Evolutionary conservation across 2,329 filamentous ascomycete species (phyloP).

Genomic region (Colletotrichum spinosum): DNA sequence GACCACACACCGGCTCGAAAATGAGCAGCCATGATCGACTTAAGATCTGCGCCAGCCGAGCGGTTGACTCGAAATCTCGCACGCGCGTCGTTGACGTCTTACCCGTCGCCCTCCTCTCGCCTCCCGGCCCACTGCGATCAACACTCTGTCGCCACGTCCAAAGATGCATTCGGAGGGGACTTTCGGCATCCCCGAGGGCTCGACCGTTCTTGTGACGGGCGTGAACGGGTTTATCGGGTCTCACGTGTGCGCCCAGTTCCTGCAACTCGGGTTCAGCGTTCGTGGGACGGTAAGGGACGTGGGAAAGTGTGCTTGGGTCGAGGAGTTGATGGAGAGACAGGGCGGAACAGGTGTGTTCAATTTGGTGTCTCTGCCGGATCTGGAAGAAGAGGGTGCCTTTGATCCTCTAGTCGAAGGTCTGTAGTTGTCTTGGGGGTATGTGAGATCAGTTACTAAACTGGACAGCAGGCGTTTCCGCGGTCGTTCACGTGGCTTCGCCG

Average conservation of each 20-base stretch:
- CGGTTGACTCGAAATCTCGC: neutral
- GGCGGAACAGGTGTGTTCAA: slow-evolving; percentile 48
- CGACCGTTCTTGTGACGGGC: slow-evolving; percentile 52
- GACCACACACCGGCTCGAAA: neutral
- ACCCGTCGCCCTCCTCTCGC: neutral
- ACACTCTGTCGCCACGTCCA: neutral
- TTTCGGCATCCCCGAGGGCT: slow-evolving; percentile 24
- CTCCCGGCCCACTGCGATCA: neutral
- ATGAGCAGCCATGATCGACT: slow-evolving; percentile 25
- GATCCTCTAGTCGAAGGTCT: slow-evolving; percentile 44
- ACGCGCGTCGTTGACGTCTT: slow-evolving; percentile 14
- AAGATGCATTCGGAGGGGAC: slow-evolving; percentile 27
- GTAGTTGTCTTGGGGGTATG: neutral
- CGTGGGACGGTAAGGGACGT: slow-evolving; percentile 53
- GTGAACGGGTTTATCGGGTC: slow-evolving; percentile 57
- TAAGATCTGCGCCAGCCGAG: slow-evolving; percentile 26
- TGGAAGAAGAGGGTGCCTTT: slow-evolving; percentile 43
- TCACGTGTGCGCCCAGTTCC: slow-evolving; percentile 50
- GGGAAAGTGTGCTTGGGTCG: slow-evolving; percentile 45
- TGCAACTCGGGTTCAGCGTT: slow-evolving; percentile 50
- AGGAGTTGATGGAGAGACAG: slow-evolving; percentile 44
- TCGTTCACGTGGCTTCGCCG: slow-evolving; percentile 49
- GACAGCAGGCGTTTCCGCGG: slow-evolving; percentile 19
- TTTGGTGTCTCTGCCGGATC: slow-evolving; percentile 46
- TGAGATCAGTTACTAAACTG: neutral